Percentiles rank a stretch among this genome's conserved stretches.
phyloP scores from a whole-genome alignment of 2,329 filamentous ascomycete species.

The Claviceps sp. region DNA sequence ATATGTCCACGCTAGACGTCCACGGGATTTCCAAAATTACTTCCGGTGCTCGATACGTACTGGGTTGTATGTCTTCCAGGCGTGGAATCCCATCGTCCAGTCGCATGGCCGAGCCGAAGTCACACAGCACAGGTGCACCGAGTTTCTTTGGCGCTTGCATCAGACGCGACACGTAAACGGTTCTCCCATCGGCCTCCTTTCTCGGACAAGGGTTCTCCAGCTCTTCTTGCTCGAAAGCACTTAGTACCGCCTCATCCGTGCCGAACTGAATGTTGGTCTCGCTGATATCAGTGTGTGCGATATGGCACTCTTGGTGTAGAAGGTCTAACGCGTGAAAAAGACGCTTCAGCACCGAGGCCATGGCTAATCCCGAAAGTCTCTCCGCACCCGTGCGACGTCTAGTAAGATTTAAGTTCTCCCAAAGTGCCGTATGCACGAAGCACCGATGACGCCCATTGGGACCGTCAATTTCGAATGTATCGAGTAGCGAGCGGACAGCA shows the following conservation, averaged over 20 bases:
- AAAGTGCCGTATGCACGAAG: slow-evolving; percentile 23
- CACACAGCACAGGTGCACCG: slow-evolving; percentile 29
- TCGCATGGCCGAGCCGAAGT: slow-evolving; percentile 32
- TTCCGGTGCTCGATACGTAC: slow-evolving; percentile 29
- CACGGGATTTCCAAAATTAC: slow-evolving; percentile 33
- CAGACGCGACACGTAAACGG: slow-evolving; percentile 28
- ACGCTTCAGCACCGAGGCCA: slow-evolving; percentile 22
- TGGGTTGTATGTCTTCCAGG: slow-evolving; percentile 25
- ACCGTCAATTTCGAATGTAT: slow-evolving; percentile 23
- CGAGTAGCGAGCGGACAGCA: slow-evolving; percentile 20
- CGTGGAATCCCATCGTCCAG: slow-evolving; percentile 17
- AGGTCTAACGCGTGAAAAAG: slow-evolving; percentile 31
- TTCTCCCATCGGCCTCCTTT: slow-evolving; percentile 26
- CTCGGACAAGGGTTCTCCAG: slow-evolving; percentile 24
- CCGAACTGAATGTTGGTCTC: slow-evolving; percentile 33
- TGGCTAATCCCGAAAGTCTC: slow-evolving; percentile 20
- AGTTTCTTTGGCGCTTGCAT: slow-evolving; percentile 19
- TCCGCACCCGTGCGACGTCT: slow-evolving; percentile 22
- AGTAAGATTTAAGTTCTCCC: too few relatives aligned
- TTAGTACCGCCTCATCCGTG: slow-evolving; percentile 25
- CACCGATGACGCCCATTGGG: slow-evolving; percentile 23
- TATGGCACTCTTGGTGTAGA: slow-evolving; percentile 30
- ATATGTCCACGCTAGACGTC: slow-evolving; percentile 35
- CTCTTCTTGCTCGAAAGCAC: slow-evolving; percentile 25
- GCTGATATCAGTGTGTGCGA: slow-evolving; percentile 34